Base-by-base conservation (phyloP, 306 rosid genomes). In the Erythrophleum fordii region DNA sequence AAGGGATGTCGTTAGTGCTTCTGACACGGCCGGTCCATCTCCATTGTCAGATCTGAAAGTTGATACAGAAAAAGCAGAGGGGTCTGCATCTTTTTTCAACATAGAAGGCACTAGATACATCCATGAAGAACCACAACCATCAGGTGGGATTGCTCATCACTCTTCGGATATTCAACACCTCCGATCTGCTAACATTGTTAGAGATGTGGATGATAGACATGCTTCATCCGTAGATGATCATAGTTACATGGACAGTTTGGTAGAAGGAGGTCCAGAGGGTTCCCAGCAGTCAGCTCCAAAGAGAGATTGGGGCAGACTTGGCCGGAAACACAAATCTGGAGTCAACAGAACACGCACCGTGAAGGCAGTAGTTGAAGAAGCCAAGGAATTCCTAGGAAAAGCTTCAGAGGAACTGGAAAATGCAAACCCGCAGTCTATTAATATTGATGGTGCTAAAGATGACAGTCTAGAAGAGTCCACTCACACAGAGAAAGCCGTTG, bases 361-460 rank as follows among this genome's bases (percentile, higher is more conserved):
- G 83, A 90, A 90, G 87, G 92, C 89, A 20, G 95, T 80, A 23
- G 94, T 93, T 87, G 84, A 90, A 89, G 95, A 90, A 81, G 96
- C 97, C 37, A 89, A 88, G 75, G 86, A 79, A 52, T 90, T 85
- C 85, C 84, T 93, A 17, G 92, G 92, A 64, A 86, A 87, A 79
- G 31, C 88, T 67, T 77, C 85, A 8, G 86, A 70, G 72, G 89
- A 87, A 80, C 75, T 81, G 22, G 85, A 78, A 70, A 76, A 78
- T 86, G 86, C 66, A 52, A 75, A 77, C 73, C 25, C 46, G 84
- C 86, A 69, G 58, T 85, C 89, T 49, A 73, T 77, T 28, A 81
- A 80, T 76, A 48, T 60, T 65, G 80, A 88, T 72, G 51, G 56
- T 39, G 28, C 76, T 60, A 79, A 81, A 58, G 89, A 83, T 73